Base-by-base conservation (phyloP, 331 rosid species). In the Pyracantha coccinea region DNA sequence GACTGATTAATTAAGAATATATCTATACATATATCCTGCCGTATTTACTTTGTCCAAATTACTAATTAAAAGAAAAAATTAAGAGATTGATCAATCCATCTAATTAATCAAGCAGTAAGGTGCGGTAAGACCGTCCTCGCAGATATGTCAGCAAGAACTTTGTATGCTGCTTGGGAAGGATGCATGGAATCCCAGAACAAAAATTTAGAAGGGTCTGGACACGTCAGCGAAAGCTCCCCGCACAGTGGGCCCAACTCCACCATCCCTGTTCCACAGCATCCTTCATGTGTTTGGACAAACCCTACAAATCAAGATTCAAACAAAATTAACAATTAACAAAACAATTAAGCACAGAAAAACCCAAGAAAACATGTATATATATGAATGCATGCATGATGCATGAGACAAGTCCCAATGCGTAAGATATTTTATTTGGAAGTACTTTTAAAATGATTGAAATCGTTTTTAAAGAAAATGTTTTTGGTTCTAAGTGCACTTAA, bases 211-310 rank as follows among this genome's bases (percentile, higher is more conserved):
- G 85, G 9, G 67, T 87, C 85, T 1, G 44, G 45, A 58, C 89
- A 83, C 27, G 77, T 80, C 25, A 11, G 54, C 6, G 59, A 80
- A 50, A 47, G 14, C 50, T 3, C 28, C 44, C 78, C 68, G 80
- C 87, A 85, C 31, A 79, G n/a, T 45, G 81, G 83, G 58, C 84
- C 87, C 28, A 67, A 14, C 83, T 85, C 87, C 45, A 78, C 11
- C 2, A 66, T 31, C 68, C 91, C 87, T 29, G 91, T 80, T 67
- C 86, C 89, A 64, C 86, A 85, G 70, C 88, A 87, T 69, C 79
- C 87, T 73, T 35, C 17, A 50, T 29, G 72, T 32, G 85, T 69
- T 31, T 66, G 31, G 2, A 2, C 23, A 71, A 87, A 73, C 5
- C 87, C 91, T 82, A 53, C 23, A 77, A 31, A 50, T 50, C 55